Evolutionary conservation across 1,284 basidiomycete genomes (phyloP), one percentile per base, ranked within the genome.

Genomic region (Austroboletus olivaceoglutinosus): DNA sequence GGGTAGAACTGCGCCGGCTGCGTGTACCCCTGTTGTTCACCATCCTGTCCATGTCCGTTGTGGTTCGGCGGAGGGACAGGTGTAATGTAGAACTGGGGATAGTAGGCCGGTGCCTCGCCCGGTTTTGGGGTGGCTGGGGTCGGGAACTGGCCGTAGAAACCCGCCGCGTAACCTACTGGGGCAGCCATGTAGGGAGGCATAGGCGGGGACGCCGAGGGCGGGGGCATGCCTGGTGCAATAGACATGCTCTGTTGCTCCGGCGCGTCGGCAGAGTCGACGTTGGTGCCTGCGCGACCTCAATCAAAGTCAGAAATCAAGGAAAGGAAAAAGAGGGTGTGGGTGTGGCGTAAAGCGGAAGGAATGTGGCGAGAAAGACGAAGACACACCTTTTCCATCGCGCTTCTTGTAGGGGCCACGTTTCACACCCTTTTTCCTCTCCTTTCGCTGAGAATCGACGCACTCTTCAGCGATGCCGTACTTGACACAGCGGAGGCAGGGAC

Each of bases 351-450:
- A 54, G 58, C 40, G 47, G 49, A 52, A 52, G 44, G 50, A 50
- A 53, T 54, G 61, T 44, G 56, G 48, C 45, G 45, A 68, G 58
- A 58, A 70, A 61, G 58, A 61, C 62, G 55, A 57, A 62, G 48
- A 69, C 83, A 70, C 63, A 88, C 87, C 79, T 79, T 84, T 88
- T 78, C 80, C 83, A 84, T 89, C 86, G 79, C 87, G 86, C 81
- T 91, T 91, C 86, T 91, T 93, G 85, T 93, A 93, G 69, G 91
- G 91, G 43, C 90, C 91, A 60, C 91, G 75, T 76, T 92, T 93
- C 63, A 91, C 79, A 58, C 91, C 90, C 65, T 89, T 91, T 71
- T 86, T 86, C 61, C 91, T 76, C 70, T 91, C 89, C 74, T 91
- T 93, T 60, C 90, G 79, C 70, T 86, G 80, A 43, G 86, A 89